Conservation (phyloP, 2,329 filamentous ascomycete species). For the Claviceps purpurea region DNA sequence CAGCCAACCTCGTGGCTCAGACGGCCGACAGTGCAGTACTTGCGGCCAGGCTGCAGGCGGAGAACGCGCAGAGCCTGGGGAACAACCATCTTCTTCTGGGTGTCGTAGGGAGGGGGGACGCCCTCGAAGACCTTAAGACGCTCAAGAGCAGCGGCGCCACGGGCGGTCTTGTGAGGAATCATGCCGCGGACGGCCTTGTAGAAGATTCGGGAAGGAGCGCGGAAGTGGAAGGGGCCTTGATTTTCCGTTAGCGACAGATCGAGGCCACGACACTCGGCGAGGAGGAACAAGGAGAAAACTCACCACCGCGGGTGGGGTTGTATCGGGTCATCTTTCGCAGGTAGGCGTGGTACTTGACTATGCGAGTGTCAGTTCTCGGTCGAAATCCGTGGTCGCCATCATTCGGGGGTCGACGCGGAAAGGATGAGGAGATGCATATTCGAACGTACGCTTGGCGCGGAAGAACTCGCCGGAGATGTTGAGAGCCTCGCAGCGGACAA, state of each 20-base stretch:
- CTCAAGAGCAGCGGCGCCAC: constrained; percentile 91
- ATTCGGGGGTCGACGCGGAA: neutral
- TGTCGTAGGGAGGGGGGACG: constrained; percentile 97
- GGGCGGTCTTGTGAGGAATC: constrained; percentile 99
- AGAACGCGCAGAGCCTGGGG: constrained; percentile 95
- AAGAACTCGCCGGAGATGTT: constrained; percentile 99
- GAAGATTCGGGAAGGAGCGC: constrained; percentile 97
- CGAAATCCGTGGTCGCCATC: constrained; percentile 1
- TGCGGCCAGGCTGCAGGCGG: constrained; percentile 95
- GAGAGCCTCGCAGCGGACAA: constrained; percentile 96
- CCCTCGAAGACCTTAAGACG: constrained; percentile 99
- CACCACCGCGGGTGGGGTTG: constrained; percentile 98
- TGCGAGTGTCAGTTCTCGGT: constrained; percentile 33
- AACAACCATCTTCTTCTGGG: constrained; percentile 99
- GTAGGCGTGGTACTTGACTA: constrained; percentile 99
- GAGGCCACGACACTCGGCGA: constrained; percentile 15
- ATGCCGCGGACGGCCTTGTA: constrained; percentile 99
- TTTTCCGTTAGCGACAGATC: constrained; percentile 11
- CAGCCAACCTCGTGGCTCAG: constrained; percentile 98
- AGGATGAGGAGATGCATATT: neutral
- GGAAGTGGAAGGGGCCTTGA: constrained; percentile 97
- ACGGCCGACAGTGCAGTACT: constrained; percentile 99
- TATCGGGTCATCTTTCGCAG: constrained; percentile 99
- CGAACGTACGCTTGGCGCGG: constrained; percentile 94
- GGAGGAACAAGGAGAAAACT: constrained; percentile 24